Conservation (phyloP, 768 basidiomycete genomes). For the Termitomyces sp. region DNA sequence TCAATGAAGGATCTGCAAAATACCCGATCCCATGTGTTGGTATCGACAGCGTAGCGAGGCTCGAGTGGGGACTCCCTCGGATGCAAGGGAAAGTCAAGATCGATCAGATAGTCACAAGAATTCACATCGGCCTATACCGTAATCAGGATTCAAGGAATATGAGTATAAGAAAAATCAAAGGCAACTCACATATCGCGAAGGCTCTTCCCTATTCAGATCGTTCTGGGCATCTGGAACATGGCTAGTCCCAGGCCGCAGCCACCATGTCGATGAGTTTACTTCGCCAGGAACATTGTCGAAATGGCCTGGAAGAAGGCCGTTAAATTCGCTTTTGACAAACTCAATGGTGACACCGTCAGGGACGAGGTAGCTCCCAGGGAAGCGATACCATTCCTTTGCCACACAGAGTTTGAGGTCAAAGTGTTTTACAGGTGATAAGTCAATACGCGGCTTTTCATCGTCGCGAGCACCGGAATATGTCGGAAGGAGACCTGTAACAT, state of each 20-base stretch:
- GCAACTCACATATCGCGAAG: conserved; percentile 63
- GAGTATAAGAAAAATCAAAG: neutral
- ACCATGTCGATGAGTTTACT: conserved; percentile 27
- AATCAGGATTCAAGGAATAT: neutral
- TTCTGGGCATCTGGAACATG: conserved; percentile 66
- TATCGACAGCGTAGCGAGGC: conserved; percentile 72
- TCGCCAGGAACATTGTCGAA: conserved; percentile 44
- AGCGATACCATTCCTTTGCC: conserved; percentile 95
- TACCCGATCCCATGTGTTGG: conserved; percentile 74
- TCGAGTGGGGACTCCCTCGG: conserved; percentile 52
- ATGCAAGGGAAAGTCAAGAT: conserved; percentile 79
- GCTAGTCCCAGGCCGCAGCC: conserved; percentile 59
- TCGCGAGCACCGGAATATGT: conserved; percentile 32
- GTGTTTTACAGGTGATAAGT: conserved; percentile 59
- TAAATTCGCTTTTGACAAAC: conserved; percentile 90
- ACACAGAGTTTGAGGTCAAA: conserved; percentile 78
- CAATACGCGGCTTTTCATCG: conserved; percentile 45
- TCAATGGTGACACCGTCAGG: conserved; percentile 78
- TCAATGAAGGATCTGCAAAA: conserved; percentile 83
- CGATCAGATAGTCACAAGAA: conserved; percentile 86
- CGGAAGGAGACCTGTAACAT: conserved; percentile 59
- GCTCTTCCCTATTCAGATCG: conserved; percentile 80
- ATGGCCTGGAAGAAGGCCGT: conserved; percentile 82
- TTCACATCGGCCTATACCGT: conserved; percentile 53
- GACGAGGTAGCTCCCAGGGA: conserved; percentile 85